Conservation (phyloP, 169 alveolate species). For the Plasmodium coatneyi region DNA sequence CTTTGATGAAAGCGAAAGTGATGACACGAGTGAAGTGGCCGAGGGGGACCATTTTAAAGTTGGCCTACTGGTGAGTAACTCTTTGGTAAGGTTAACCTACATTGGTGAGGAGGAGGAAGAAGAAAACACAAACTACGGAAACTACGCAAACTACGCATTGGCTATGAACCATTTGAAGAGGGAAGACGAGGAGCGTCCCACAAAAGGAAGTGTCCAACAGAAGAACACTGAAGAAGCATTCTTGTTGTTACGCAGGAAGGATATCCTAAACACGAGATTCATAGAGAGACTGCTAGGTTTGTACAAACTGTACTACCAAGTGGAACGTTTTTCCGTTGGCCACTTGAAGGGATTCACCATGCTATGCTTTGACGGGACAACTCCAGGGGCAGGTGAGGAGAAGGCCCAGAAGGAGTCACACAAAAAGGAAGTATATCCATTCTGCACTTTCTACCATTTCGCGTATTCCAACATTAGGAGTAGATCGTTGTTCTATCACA, state of each 20-base stretch:
- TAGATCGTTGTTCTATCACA: neutral
- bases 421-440: neutral
- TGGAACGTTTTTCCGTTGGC: neutral
- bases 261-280: neutral
- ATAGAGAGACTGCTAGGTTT: neutral
- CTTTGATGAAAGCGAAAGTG: neutral
- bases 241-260: neutral
- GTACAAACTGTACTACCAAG: conserved; percentile 21
- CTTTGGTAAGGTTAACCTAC: neutral
- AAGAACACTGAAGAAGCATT: neutral
- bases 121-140: neutral
- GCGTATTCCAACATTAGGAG: conserved; percentile 8
- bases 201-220: neutral
- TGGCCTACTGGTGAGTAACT: neutral
- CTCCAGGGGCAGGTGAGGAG: neutral
- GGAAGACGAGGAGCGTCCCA: neutral
- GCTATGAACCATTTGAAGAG: neutral
- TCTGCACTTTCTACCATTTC: conserved; percentile 1
- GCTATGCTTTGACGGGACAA: neutral
- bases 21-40: neutral
- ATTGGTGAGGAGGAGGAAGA: neutral
- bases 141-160: neutral
- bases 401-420: neutral
- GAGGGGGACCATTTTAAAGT: neutral
- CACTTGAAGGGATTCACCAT: conserved; percentile 12